Percentiles rank a stretch among this genome's conserved stretches.
Conservation (phyloP, 2,329 filamentous ascomycete species). For the Chaetothyriales sp. region DNA sequence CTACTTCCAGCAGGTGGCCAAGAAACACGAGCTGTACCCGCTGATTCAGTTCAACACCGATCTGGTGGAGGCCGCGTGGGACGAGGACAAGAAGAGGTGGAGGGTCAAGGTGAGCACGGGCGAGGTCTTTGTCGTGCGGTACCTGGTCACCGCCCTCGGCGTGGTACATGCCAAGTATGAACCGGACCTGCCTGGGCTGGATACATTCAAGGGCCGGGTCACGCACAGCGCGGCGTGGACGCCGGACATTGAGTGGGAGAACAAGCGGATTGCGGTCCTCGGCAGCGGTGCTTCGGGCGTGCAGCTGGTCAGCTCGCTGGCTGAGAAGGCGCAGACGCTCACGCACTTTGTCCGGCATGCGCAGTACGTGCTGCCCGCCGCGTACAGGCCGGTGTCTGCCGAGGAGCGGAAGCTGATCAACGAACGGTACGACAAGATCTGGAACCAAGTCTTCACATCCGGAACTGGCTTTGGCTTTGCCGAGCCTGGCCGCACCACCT, state of each 20-base stretch:
- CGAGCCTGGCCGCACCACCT: constrained; percentile 25
- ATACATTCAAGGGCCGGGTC: constrained; percentile 42
- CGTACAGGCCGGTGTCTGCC: constrained; percentile 30
- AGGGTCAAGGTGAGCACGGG: constrained; percentile 28
- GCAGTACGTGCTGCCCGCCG: constrained; percentile 48
- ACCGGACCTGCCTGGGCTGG: constrained; percentile 44
- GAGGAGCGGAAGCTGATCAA: constrained; percentile 33
- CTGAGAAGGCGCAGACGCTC: constrained; percentile 36
- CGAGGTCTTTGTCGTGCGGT: constrained; percentile 24
- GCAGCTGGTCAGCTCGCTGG: constrained; percentile 47
- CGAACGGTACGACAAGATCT: constrained; percentile 7
- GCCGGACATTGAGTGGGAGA: constrained; percentile 36
- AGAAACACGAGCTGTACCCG: constrained; percentile 29
- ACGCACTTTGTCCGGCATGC: constrained; percentile 46
- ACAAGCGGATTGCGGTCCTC: constrained; percentile 47
- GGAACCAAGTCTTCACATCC: constrained; percentile 24
- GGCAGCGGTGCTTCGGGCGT: constrained; percentile 50
- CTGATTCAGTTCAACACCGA: constrained; percentile 31
- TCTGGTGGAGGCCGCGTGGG: constrained; percentile 28
- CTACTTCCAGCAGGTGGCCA: constrained; percentile 35
- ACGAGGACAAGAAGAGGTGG: constrained; percentile 27
- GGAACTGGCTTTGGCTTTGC: constrained; percentile 45
- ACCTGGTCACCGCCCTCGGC: constrained; percentile 33
- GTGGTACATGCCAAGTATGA: constrained; percentile 43
- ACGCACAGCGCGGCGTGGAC: constrained; percentile 45